Evolutionary conservation across 495 filamentous ascomycete genomes (phyloP).

Genomic region (Penicillium bialowiezense): DNA sequence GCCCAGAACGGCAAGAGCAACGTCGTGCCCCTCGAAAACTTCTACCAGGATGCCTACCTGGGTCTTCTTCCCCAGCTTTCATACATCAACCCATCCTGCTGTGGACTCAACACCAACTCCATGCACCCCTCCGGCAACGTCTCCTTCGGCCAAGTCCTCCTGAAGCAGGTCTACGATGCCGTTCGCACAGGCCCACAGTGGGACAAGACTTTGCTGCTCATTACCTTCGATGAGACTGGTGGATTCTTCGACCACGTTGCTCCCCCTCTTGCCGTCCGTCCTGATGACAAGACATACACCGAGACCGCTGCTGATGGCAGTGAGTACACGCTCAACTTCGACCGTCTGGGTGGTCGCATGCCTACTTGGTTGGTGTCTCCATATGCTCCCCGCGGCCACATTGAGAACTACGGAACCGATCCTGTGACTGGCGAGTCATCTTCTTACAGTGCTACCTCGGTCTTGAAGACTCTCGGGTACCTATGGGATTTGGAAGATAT

Average conservation of each 20-base stretch:
- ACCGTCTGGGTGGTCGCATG: conserved; percentile 52
- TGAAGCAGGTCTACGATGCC: conserved; percentile 54
- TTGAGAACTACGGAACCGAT: conserved; percentile 47
- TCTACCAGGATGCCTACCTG: conserved; percentile 41
- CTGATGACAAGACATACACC: conserved; percentile 47
- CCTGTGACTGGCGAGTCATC: conserved; percentile 27
- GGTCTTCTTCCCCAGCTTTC: conserved; percentile 46
- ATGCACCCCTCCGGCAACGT: conserved; percentile 50
- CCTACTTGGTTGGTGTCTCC: conserved; percentile 52
- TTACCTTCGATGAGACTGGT: conserved; percentile 52
- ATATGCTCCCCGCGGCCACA: conserved; percentile 37
- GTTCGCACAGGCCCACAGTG: conserved; percentile 47
- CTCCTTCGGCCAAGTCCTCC: conserved; percentile 46
- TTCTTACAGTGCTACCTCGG: conserved; percentile 42
- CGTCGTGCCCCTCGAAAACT: conserved; percentile 36
- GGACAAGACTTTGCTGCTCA: conserved; percentile 46
- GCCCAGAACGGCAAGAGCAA: conserved; percentile 29
- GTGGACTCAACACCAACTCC: conserved; percentile 44
- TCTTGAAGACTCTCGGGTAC: conserved; percentile 43
- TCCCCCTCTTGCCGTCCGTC: conserved; percentile 41
- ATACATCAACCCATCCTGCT: conserved; percentile 56
- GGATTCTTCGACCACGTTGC: conserved; percentile 54
- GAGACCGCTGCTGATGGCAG: conserved; percentile 39
- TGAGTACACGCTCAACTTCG: conserved; percentile 45
- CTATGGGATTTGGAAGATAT: conserved; percentile 47